Evolutionary conservation across 2,329 filamentous ascomycete species (phyloP), one percentile per base, ranked within the genome.

Genomic region (Sclerotiophoma versabilis): DNA sequence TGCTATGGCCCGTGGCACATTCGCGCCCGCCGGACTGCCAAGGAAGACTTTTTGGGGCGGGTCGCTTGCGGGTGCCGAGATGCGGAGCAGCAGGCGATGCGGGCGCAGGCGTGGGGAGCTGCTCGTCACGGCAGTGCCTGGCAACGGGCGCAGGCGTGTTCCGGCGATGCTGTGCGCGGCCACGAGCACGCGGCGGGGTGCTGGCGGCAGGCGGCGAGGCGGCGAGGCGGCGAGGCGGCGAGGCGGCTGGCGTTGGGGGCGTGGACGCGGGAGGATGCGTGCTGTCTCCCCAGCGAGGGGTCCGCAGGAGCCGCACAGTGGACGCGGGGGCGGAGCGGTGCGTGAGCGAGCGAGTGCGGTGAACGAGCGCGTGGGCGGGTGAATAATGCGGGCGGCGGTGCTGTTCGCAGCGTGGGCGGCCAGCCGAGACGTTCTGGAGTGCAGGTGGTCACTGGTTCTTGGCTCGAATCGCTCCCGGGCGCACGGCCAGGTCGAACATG

Each of bases 1-100:
- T 54, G 32, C 46, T 54, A 56, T 54, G 58, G 29, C 39, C 44
- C 51, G 49, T 34, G 38, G 62, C 27, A 60, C 70, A 72, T 73
- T 58, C 70, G 70, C 66, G 48, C 48, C 38, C 55, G 53, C 43
- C 11, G 51, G 49, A 49, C 30, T 48, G 51, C 30, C 14, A 44
- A 37, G 37, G 43, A 59, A 58, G 62, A 53, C 53, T 59, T 65
- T 63, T 60, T 50, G 57, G 54, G 45, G 48, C 19, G 33, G 41
- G 48, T 42, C 50, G 55, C 42, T 51, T 48, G 59, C 43, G 30
- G 49, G n/a, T 7, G 42, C 49, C 49, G 29, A 29, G 39, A 48
- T 57, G 63, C 46, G 59, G 61, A 54, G 48, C 57, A 39, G 43
- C 46, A 42, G 38, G 46, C 39, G 58, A 29, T 17, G 20, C 8